phyloP scores from a whole-genome alignment of 257 asterid genomes.

The Fraxinus pennsylvanica region DNA sequence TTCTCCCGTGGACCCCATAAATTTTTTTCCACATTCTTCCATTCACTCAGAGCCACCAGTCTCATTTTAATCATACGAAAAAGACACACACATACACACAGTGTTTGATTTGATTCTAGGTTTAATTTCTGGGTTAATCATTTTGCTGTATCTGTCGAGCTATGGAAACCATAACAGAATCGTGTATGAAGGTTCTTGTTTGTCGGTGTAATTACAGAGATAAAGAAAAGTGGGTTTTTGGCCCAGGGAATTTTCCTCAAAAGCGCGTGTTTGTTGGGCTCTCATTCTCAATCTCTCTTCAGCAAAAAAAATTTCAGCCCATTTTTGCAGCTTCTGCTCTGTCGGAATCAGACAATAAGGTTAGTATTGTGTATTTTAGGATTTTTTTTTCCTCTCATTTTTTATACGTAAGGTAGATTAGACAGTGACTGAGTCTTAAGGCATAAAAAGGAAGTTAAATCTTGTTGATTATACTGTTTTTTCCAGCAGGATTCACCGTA shows the following conservation, averaged over 20 bases:
- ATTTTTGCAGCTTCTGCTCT: constrained; percentile 36
- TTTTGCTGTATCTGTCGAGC: neutral
- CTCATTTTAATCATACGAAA: neutral
- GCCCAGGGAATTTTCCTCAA: constrained; percentile 22
- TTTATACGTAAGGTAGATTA: neutral
- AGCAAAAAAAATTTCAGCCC: constrained; percentile 29
- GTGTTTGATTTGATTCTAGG: neutral
- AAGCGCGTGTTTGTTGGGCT: constrained; percentile 32
- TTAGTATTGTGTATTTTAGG: neutral
- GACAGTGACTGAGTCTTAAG: no score
- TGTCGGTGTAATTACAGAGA: constrained; percentile 28
- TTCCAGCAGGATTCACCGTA: neutral
- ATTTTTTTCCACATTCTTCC: constrained; percentile 8
- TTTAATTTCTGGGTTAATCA: constrained; percentile 11
- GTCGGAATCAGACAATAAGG: constrained; percentile 38
- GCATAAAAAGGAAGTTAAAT: neutral
- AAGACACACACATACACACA: neutral
- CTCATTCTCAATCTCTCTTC: constrained; percentile 25
- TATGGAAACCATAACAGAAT: constrained; percentile 54
- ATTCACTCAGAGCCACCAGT: constrained; percentile 32
- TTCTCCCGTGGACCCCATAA: constrained; percentile 7
- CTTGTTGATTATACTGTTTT: neutral
- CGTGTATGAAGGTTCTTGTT: constrained; percentile 34
- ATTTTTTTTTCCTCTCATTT: neutral
- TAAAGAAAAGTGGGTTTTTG: constrained; percentile 17